A percentile compares a stretch with the other conserved stretches of the same genome.
These are phyloP conservation scores for Amylostereum chailletii DNA, from an alignment of 1,284 basidiomycete genomes.

Conservation along the genomic window DNA sequence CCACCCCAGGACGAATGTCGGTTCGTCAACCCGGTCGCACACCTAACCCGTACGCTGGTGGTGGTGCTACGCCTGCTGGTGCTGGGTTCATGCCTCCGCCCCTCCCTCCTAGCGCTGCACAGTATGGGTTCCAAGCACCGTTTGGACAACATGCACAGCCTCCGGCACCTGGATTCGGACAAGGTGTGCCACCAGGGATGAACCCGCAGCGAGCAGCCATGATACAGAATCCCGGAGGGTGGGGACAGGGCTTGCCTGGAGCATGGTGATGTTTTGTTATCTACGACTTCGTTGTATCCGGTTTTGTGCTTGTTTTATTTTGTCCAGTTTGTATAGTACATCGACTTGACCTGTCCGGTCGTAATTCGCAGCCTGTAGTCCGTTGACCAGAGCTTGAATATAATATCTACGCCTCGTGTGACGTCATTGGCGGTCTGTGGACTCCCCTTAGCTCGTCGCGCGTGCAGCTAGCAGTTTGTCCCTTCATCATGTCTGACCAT, in stretches of 20 bases:
- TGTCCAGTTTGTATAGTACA: too few relatives aligned
- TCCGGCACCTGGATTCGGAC: constrained; percentile 20
- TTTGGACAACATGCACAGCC: constrained; percentile 33
- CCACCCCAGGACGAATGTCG: constrained; percentile 70
- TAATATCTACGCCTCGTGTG: too few relatives aligned
- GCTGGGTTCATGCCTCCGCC: constrained; percentile 11
- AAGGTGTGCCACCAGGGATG: constrained; percentile 39
- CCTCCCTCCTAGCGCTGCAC: constrained; percentile 18
- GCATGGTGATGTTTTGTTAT: constrained; percentile 18
- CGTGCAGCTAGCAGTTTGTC: too few relatives aligned
- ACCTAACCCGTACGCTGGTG: constrained; percentile 59
- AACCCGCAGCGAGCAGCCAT: constrained; percentile 56
- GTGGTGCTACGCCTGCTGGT: constrained; percentile 18
- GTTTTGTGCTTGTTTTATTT: constrained; percentile 3
- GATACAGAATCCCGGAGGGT: constrained; percentile 37
- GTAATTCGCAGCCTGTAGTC: too few relatives aligned
- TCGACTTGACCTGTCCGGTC: too few relatives aligned
- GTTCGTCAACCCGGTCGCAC: constrained; percentile 62
- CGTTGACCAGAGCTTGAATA: too few relatives aligned
- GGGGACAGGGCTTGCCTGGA: constrained; percentile 16
- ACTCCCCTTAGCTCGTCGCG: too few relatives aligned
- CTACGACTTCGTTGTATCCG: constrained; percentile 1
- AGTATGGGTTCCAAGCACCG: constrained; percentile 56
- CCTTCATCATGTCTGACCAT: constrained; percentile 7
- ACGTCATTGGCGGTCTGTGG: too few relatives aligned